phyloP scores from a whole-genome alignment of 2,329 filamentous ascomycete species.

The Didymella pinodella region DNA sequence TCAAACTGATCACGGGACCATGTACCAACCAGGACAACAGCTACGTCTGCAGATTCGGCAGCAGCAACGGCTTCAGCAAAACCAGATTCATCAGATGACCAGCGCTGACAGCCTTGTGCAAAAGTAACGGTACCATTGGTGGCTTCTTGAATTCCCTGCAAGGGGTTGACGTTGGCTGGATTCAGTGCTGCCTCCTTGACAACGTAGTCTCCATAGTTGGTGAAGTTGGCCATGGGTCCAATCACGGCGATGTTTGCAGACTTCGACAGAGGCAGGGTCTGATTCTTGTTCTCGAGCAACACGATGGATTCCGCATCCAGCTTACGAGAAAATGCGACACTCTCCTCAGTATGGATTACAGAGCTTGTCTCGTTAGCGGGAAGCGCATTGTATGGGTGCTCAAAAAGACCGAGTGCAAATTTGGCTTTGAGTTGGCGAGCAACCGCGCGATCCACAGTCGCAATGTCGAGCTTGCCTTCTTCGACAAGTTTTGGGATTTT shows the following conservation, averaged over 20 bases:
- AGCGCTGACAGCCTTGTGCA: slow-evolving; percentile 74
- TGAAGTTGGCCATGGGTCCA: slow-evolving; percentile 71
- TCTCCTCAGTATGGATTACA: slow-evolving; percentile 68
- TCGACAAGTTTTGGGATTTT: slow-evolving; percentile 71
- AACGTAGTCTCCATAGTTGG: slow-evolving; percentile 75
- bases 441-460: slow-evolving; percentile 71
- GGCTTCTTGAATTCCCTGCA: slow-evolving; percentile 71
- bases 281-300: slow-evolving; percentile 74
- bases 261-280: slow-evolving; percentile 70
- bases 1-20: slow-evolving; percentile 77
- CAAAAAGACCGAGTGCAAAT: slow-evolving; percentile 74
- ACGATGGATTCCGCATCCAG: slow-evolving; percentile 75
- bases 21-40: slow-evolving; percentile 76
- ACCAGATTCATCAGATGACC: slow-evolving; percentile 73
- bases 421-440: slow-evolving; percentile 71
- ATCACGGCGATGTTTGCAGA: slow-evolving; percentile 75
- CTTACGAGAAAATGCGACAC: slow-evolving; percentile 67
- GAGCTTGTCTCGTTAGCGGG: slow-evolving; percentile 62
- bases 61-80: slow-evolving; percentile 72
- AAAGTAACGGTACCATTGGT: slow-evolving; percentile 68
- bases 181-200: slow-evolving; percentile 68
- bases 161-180: slow-evolving; percentile 69
- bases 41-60: slow-evolving; percentile 72
- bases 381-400: slow-evolving; percentile 70
- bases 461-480: slow-evolving; percentile 66